Percentiles rank a stretch among this genome's conserved stretches.
phyloP scores from a whole-genome alignment of 768 basidiomycete genomes.

The Royoungia palumana region DNA sequence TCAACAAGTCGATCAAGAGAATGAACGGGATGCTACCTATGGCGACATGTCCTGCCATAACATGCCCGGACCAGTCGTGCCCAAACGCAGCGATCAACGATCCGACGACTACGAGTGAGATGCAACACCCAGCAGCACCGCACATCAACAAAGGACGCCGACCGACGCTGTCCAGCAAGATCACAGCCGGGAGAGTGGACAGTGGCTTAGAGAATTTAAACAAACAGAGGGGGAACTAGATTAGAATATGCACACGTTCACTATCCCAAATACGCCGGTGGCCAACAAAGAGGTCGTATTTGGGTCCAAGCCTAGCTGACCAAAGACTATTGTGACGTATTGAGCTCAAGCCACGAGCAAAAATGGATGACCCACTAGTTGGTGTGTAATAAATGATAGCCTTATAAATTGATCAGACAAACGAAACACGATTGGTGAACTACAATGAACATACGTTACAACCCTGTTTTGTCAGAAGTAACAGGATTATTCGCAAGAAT shows the following conservation, averaged over 20 bases:
- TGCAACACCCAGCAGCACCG: slow-evolving; percentile 35
- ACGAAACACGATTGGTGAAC: not conserved
- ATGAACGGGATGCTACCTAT: slow-evolving; percentile 26
- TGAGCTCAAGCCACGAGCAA: slow-evolving; percentile 9
- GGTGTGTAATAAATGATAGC: slow-evolving; percentile 29
- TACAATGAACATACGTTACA: slow-evolving; percentile 19
- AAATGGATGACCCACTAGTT: slow-evolving; percentile 14
- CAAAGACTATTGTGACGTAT: slow-evolving; percentile 34
- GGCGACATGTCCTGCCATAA: slow-evolving; percentile 23
- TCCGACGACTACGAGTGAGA: slow-evolving; percentile 29
- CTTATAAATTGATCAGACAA: slow-evolving; percentile 13
- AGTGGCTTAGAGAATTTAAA: slow-evolving; percentile 23
- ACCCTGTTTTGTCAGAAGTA: slow-evolving; percentile 10
- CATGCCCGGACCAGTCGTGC: slow-evolving; percentile 29
- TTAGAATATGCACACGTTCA: slow-evolving; percentile 20
- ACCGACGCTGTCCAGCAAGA: slow-evolving; percentile 38
- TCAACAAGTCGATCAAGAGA: slow-evolving; percentile 10
- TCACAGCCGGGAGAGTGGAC: slow-evolving; percentile 35
- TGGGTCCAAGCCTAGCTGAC: slow-evolving; percentile 38
- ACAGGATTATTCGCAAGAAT: not conserved
- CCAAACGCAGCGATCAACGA: slow-evolving; percentile 28
- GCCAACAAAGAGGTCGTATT: slow-evolving; percentile 41
- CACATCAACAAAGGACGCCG: slow-evolving; percentile 39
- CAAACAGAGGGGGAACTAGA: not conserved
- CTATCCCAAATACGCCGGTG: slow-evolving; percentile 40